Base-by-base conservation (phyloP, 2,329 filamentous ascomycete genomes). In the Lachnellula subtilissima region DNA sequence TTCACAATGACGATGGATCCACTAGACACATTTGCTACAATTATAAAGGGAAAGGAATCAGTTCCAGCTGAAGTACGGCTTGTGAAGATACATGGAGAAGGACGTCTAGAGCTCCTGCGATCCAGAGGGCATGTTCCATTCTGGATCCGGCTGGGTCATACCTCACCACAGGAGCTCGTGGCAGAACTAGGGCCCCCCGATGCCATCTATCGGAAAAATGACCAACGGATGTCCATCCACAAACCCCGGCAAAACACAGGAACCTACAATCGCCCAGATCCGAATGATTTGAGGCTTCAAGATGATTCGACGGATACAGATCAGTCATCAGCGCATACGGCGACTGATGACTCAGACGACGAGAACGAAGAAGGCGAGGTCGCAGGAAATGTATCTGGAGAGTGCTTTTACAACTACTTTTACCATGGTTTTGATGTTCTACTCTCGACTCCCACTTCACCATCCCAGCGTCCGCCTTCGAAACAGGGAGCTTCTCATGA, bases 331-430 rank as follows among this genome's bases (percentile, higher is more conserved):
- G 80, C 81, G 53, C 85, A 88, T 61, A 87, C 86, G 1, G 81
- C 81, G 28, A 88, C 85, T 1, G 88, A 91, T 66, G 84, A 85
- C 54, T 84, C 85, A 1, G 82, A 85, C 55, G 77, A 79, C 22
- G 87, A 89, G 25, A 80, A 79, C 22, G 80, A 83, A 15, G 80
- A 83, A 45, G 84, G 85, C 32, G 80, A 82, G 32, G 69, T 75
- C 3, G 74, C 76, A 1, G 75, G 77, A 61, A 75, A 78, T 70
- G 63, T 85, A 3, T 82, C 85, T 1, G 81, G 84, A 4, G 90
- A 95, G 69, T 91, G 87, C 62, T 99, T 97, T 70, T 97, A 94
- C 74, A 97, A 97, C 71, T 99, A 99, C 71, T 99, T 97, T 69
- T 88, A 93, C 62, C 86, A 96, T 60, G 94, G 94, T 1, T 95